Evolutionary conservation across 345 rosid species (phyloP).

Genomic region (Crucihimalaya himalaica): DNA sequence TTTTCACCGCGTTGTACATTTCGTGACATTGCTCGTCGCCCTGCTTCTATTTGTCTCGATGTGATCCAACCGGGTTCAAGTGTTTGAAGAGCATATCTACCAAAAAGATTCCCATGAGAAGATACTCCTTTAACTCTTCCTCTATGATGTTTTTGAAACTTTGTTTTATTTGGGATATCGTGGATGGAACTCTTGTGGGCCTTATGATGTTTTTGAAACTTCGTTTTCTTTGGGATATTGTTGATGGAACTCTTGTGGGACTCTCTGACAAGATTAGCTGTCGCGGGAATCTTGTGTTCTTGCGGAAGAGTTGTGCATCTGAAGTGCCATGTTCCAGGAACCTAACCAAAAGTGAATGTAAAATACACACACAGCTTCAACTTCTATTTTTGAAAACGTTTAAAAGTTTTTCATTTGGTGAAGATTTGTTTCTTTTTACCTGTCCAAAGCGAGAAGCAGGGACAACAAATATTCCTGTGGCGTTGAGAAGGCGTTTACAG

Average conservation of each 20-base stretch:
- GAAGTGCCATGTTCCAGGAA: neutral
- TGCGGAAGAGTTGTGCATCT: neutral
- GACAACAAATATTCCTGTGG: slow-evolving; percentile 80
- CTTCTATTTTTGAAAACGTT: neutral
- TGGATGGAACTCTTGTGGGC: too few relatives aligned
- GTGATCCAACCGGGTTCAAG: slow-evolving; percentile 31
- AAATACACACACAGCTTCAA: neutral
- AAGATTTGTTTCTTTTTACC: slow-evolving; percentile 50
- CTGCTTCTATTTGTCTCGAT: slow-evolving; percentile 27
- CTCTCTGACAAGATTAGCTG: neutral
- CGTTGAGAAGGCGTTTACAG: slow-evolving; percentile 76
- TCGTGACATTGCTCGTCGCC: neutral
- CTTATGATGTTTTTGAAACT: neutral
- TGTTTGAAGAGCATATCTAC: slow-evolving; percentile 27
- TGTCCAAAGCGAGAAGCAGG: slow-evolving; percentile 94
- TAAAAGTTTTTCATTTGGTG: neutral
- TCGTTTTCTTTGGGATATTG: neutral
- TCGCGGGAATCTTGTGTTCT: neutral
- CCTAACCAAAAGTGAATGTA: neutral
- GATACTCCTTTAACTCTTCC: slow-evolving; percentile 34
- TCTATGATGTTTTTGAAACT: neutral
- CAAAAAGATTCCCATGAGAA: neutral
- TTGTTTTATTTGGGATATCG: neutral
- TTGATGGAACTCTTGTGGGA: neutral
- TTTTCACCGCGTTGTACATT: neutral